These are phyloP conservation scores for Populus tomentosa DNA, from an alignment of 441 rosid genomes.

Conservation along the genomic window DNA sequence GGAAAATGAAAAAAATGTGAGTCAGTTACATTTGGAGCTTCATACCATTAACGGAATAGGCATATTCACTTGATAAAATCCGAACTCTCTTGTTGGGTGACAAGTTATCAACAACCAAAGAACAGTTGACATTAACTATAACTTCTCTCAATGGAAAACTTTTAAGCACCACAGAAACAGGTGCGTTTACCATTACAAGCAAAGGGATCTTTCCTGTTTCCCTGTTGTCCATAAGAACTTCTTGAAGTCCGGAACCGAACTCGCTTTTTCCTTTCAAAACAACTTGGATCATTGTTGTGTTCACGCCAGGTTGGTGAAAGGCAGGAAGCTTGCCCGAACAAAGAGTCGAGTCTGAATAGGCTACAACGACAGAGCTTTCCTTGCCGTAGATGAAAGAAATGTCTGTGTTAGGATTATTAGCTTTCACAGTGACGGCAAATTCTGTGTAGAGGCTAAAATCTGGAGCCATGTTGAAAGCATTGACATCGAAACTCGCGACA, in stretches of 20 bases:
- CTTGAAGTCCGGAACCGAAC: constrained; percentile 36
- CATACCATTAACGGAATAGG: constrained; percentile 6
- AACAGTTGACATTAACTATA: constrained; percentile 29
- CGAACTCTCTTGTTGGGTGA: constrained; percentile 25
- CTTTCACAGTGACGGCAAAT: constrained; percentile 33
- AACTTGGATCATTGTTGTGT: constrained; percentile 21
- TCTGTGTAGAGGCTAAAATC: constrained; percentile 42
- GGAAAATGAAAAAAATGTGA: not conserved
- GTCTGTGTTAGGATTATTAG: constrained; percentile 36
- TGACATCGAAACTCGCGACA: constrained; percentile 25
- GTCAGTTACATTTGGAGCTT: constrained; percentile 13
- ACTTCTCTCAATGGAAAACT: constrained; percentile 29
- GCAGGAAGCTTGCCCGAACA: constrained; percentile 44
- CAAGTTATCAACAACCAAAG: constrained; percentile 48
- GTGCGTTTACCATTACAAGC: constrained; percentile 36
- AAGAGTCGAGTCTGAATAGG: constrained; percentile 25
- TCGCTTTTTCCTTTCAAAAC: constrained; percentile 33
- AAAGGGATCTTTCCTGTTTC: constrained; percentile 37
- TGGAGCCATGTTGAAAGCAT: constrained; percentile 24
- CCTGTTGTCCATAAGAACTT: constrained; percentile 25
- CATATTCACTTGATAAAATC: constrained; percentile 31
- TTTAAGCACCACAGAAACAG: constrained; percentile 29
- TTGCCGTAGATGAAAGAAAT: constrained; percentile 37
- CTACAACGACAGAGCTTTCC: constrained; percentile 31
- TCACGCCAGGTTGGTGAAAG: constrained; percentile 30